Evolutionary conservation across 169 alveolate species (phyloP), one percentile per base, ranked within the genome.

Genomic region (Eimeria sp.): DNA sequence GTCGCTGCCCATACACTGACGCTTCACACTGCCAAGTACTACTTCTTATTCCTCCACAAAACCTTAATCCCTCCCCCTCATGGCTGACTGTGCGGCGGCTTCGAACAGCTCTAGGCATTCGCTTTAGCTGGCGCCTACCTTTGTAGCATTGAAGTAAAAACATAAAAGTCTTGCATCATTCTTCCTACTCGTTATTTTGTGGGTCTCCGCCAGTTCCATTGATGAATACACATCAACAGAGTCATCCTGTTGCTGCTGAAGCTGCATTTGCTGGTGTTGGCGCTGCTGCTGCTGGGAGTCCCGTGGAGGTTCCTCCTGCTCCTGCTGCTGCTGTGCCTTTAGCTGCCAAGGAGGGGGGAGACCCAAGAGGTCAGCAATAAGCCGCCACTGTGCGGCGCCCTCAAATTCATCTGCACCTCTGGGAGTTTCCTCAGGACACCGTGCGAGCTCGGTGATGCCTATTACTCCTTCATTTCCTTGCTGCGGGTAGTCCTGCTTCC

Each of bases 151-250:
- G 82, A 97, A 97, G 89, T 97, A 97, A 80, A 97, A 97, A 51
- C 96, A 97, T 13, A 97, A 94, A 22, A 96, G 95, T 78, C 86
- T 95, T 14, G 78, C 49, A 65, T 58, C 91, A 72, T 78, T 96
- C 45, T 94, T 84, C 83, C 96, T 97, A 86, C 97, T 95, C 20
- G 97, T 97, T 25, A 97, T 97, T 76, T 95, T 97, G 65, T 88
- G 95, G 49, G 96, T 94, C 73, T 97, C 95, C 45, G 92, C 91
- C 76, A 97, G 91, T 58, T 95, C 97, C 94, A 95, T 95, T 30
- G 96, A 89, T 30, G 96, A 97, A 87, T 97, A 95, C 20, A 97
- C 70, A 54, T 90, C 92, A n/a, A 97, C 95, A 22, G 65, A 96
- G 61, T 97, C 97, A 34, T 49, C 88, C 78, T 27, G 76, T 14